These are phyloP conservation scores for Pythium insidiosum DNA, from an alignment of 352 stramenopile genomes.

Conservation along the genomic window DNA sequence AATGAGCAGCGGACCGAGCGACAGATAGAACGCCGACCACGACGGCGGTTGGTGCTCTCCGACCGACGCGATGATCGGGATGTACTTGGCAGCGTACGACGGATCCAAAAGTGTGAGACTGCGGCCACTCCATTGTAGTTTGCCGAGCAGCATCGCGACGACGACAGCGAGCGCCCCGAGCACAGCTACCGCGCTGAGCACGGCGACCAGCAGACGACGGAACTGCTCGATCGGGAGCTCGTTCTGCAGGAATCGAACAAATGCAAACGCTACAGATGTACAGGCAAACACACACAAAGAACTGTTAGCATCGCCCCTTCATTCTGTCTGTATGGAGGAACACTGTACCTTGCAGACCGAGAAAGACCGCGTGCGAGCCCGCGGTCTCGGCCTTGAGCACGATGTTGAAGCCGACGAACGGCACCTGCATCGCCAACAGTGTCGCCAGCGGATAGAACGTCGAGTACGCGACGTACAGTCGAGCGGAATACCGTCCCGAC, in stretches of 20 bases:
- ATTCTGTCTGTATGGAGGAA: no score
- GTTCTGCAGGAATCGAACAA: constrained; percentile 66
- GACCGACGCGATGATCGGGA: constrained; percentile 92
- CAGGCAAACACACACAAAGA: no score
- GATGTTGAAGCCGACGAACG: constrained; percentile 97
- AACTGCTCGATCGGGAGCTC: constrained; percentile 72
- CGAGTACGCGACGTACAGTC: constrained; percentile 96
- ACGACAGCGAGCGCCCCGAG: constrained; percentile 50
- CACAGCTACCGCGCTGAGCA: constrained; percentile 42
- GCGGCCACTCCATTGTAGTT: constrained; percentile 87
- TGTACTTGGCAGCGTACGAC: constrained; percentile 92
- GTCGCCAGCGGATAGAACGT: constrained; percentile 96
- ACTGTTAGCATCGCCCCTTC: no score
- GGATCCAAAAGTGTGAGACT: constrained; percentile 88
- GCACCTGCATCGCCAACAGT: constrained; percentile 95
- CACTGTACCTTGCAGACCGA: no score
- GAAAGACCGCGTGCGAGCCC: constrained; percentile 90
- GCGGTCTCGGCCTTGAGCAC: constrained; percentile 86
- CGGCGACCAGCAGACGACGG: constrained; percentile 61
- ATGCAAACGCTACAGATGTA: no score
- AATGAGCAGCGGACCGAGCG: constrained; percentile 88
- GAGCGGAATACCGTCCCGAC: constrained; percentile 87
- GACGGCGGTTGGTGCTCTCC: constrained; percentile 92
- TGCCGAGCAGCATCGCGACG: constrained; percentile 56
- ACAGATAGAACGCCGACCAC: constrained; percentile 93